Conservation (phyloP, 1,139 yeast genomes). For the Suhomyces anneliseae region DNA sequence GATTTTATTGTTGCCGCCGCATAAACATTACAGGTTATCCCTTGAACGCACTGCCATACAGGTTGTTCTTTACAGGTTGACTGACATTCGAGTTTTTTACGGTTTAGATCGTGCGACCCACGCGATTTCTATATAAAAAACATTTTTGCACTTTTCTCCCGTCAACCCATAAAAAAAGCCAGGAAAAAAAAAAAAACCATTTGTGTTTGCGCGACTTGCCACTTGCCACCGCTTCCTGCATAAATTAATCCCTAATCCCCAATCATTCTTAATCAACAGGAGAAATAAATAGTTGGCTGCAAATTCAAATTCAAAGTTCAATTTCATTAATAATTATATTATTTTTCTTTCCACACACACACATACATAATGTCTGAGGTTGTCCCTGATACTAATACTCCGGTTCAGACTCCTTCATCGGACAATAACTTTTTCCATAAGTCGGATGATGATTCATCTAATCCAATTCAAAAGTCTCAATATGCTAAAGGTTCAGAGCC, state of each 20-base stretch:
- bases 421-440: conserved; percentile 25
- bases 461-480: conserved; percentile 11
- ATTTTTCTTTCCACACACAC: too few species aligned
- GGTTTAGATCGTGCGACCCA: conserved; percentile 10
- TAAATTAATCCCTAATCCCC: background rate
- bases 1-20: conserved; percentile 6
- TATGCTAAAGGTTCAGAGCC: conserved; percentile 18
- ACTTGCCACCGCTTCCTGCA: conserved; percentile 6
- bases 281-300: conserved; percentile 6
- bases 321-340: background rate
- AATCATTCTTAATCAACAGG: background rate
- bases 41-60: conserved; percentile 1
- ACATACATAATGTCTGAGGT: conserved; percentile 15
- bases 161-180: conserved; percentile 2
- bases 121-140: conserved; percentile 14
- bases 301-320: conserved; percentile 1
- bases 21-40: conserved; percentile 4
- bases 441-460: conserved; percentile 14
- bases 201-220: conserved; percentile 7
- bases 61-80: conserved; percentile 2
- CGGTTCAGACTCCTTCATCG: conserved; percentile 44
- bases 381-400: conserved; percentile 36
- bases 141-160: conserved; percentile 15
- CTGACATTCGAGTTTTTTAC: conserved; percentile 3
- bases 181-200: background rate